These are phyloP conservation scores for Myochromella boudieri DNA, from an alignment of 768 basidiomycete genomes.

Conservation along the genomic window DNA sequence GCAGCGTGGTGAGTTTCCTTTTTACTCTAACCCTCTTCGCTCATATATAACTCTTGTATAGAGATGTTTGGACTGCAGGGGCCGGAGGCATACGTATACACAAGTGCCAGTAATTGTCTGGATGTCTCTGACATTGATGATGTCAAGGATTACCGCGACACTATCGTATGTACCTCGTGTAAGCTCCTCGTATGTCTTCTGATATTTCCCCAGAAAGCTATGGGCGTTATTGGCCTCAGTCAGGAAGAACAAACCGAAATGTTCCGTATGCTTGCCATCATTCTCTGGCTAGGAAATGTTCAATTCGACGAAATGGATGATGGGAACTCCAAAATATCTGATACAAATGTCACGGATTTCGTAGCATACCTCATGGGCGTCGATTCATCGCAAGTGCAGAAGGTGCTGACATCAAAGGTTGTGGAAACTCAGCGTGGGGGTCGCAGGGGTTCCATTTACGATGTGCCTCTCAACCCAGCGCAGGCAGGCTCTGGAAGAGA, in stretches of 20 bases:
- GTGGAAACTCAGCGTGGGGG: constrained; percentile 95
- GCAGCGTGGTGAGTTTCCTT: constrained; percentile 70
- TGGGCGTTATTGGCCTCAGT: constrained; percentile 89
- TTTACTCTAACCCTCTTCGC: not conserved
- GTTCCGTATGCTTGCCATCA: constrained; percentile 85
- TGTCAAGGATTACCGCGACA: constrained; percentile 82
- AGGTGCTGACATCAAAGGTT: constrained; percentile 80
- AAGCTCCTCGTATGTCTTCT: constrained; percentile 4
- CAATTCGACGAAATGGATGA: constrained; percentile 88
- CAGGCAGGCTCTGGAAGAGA: constrained; percentile 89
- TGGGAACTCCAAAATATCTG: constrained; percentile 79
- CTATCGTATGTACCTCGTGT: constrained; percentile 57
- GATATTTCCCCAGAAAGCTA: constrained; percentile 65
- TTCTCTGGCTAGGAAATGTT: constrained; percentile 97
- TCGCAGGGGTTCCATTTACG: constrained; percentile 92
- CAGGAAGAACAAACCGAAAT: constrained; percentile 87
- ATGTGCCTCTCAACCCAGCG: constrained; percentile 91
- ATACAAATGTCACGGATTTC: constrained; percentile 91
- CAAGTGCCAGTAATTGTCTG: constrained; percentile 87
- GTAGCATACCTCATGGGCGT: constrained; percentile 93
- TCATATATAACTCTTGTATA: constrained; percentile 30
- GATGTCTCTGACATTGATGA: constrained; percentile 93
- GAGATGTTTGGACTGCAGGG: constrained; percentile 95
- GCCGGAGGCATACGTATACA: constrained; percentile 94
- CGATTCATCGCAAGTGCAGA: constrained; percentile 76